phyloP scores from a whole-genome alignment of 257 asterid genomes.

The Rauvolfia tetraphylla region DNA sequence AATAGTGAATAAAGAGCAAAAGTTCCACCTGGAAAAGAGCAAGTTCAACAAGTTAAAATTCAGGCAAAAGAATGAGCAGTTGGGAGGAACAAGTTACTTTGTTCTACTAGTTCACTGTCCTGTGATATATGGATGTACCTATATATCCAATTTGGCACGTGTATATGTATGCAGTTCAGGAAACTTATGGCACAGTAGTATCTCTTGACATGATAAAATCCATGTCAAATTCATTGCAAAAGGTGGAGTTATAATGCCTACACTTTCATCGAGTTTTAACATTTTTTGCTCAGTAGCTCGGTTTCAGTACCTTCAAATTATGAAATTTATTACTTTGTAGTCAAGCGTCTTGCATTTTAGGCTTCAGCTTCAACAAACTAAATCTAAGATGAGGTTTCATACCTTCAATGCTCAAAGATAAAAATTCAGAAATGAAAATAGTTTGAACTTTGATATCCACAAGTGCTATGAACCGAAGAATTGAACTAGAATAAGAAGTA shows the following conservation, averaged over 20 bases:
- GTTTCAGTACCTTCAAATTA: background rate
- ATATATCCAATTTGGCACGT: background rate
- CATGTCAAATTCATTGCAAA: background rate
- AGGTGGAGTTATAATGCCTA: background rate
- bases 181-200: background rate
- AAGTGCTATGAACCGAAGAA: background rate
- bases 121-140: too few relatives aligned
- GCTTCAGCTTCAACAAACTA: background rate
- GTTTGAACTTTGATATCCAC: too few relatives aligned
- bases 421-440: too few relatives aligned
- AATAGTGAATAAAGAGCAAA: slow-evolving; percentile 61
- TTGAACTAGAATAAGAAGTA: background rate
- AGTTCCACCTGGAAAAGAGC: slow-evolving; percentile 45
- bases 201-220: background rate
- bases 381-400: background rate
- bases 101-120: background rate
- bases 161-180: background rate
- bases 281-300: background rate
- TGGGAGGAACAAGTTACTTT: slow-evolving; percentile 1
- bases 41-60: slow-evolving; percentile 6
- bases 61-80: background rate
- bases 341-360: background rate
- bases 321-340: background rate
- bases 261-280: background rate
- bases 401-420: background rate